These are phyloP conservation scores for Dioscorea cayenensis DNA, from an alignment of 116 monocot genomes.

Conservation along the genomic window DNA sequence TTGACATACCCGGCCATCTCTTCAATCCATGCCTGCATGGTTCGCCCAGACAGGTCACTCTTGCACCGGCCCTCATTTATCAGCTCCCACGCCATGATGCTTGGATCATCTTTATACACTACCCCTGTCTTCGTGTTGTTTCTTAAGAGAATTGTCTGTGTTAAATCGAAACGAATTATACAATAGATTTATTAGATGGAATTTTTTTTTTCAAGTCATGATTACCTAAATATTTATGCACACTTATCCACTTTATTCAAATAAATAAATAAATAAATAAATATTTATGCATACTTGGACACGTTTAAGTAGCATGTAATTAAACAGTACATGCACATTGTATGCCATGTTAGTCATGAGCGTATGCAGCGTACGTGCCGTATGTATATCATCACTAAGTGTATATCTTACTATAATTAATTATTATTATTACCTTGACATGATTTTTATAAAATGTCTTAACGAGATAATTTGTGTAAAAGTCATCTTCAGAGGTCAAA, in stretches of 20 bases:
- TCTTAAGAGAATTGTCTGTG: slow-evolving; percentile 57
- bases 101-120: slow-evolving; percentile 48
- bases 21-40: slow-evolving; percentile 44
- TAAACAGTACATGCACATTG: no score
- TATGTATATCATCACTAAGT: no score
- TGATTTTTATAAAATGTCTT: slow-evolving; percentile 47
- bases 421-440: slow-evolving; percentile 20
- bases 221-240: no score
- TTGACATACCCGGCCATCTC: slow-evolving; percentile 57
- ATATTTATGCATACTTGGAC: no score
- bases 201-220: no score
- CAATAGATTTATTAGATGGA: no score
- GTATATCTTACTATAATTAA: no score
- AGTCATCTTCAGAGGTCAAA: slow-evolving; percentile 39
- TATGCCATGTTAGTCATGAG: no score
- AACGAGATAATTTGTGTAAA: slow-evolving; percentile 34
- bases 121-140: slow-evolving; percentile 53
- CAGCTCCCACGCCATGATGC: slow-evolving; percentile 51
- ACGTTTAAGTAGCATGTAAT: no score
- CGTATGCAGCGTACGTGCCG: no score
- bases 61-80: slow-evolving; percentile 46
- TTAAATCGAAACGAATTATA: neutral
- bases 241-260: no score
- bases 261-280: no score
- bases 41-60: slow-evolving; percentile 29